These are phyloP conservation scores for Mycena pura DNA, from an alignment of 768 basidiomycete genomes.

Conservation along the genomic window DNA sequence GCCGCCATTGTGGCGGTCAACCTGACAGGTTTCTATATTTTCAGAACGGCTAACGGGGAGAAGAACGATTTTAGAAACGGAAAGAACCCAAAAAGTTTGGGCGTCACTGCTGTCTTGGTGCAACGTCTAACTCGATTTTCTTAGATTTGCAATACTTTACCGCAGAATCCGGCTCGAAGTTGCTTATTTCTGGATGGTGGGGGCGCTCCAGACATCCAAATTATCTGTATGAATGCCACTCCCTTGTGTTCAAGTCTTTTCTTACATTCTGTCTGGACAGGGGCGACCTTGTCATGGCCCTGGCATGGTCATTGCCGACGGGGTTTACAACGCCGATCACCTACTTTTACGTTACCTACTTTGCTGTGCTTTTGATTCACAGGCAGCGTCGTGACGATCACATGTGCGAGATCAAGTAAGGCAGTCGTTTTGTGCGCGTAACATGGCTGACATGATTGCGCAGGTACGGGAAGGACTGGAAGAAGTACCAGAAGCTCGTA, in stretches of 20 bases:
- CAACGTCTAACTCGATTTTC: background rate
- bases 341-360: conserved; percentile 94
- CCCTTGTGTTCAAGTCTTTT: background rate
- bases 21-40: conserved; percentile 86
- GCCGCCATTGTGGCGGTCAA: conserved; percentile 69
- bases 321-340: conserved; percentile 93
- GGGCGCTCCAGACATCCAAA: conserved; percentile 93
- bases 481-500: conserved; percentile 75
- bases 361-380: conserved; percentile 87
- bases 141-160: conserved; percentile 79
- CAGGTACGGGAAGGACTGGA: conserved; percentile 91
- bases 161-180: conserved; percentile 86
- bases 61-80: conserved; percentile 97
- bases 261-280: conserved; percentile 41
- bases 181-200: conserved; percentile 98
- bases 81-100: conserved; percentile 88
- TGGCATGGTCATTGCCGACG: conserved; percentile 93
- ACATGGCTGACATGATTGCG: too few relatives aligned
- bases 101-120: conserved; percentile 1
- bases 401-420: conserved; percentile 86
- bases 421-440: conserved; percentile 11
- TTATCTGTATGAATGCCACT: conserved; percentile 64
- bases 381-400: conserved; percentile 92
- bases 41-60: conserved; percentile 86
- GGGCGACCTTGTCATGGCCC: conserved; percentile 86